Evolutionary conservation across 78 protist genomes (phyloP), one percentile per base, ranked within the genome.

Genomic region (Emiliania huxleyi): DNA sequence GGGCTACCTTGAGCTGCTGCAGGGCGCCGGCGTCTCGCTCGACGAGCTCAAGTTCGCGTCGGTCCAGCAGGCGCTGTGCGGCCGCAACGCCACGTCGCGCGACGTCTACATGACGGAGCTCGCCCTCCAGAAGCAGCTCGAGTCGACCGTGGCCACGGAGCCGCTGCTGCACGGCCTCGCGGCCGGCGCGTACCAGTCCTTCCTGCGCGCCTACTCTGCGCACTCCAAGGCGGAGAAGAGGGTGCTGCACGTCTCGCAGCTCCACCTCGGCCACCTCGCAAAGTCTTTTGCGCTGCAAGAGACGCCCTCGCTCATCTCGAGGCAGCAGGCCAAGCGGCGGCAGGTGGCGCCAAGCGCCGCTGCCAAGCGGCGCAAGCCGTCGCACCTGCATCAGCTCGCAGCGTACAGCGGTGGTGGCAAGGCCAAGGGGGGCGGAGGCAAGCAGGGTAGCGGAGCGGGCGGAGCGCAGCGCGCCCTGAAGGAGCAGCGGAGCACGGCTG

Each of bases 181-280:
- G 18, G 40, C 69, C 42, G 48, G 56, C 26, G 98, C 97, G 12
- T 97, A 92, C 69, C 91, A 87, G 44, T 95, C 96, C 45, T 94
- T 29, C 79, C 5, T 96, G 5, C 91, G 94, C 45, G 91, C 90
- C 26, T 96, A 96, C 52, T 81, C 95, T 2, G 56, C 96, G 33
- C 93, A 94, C 69, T 89, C 94, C n/a, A 12, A n/a, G 69, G 48
- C 29, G 25, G 26, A 87, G 37, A 38, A 79, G 92, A 2, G 26
- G 43, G 40, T 94, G 26, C n/a, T 43, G 48, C 56, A 84, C 55
- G 90, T 33, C 26, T 22, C 73, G 35, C 8, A 2, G 11, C 92
- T 96, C 73, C 97, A 96, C 73, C 77, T 75, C 29, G 97, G 97
- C 42, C 97, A 96, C 35, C 38, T 95, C 19, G 97, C 97, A 0